Evolutionary conservation across 495 filamentous ascomycete species (phyloP).

Genomic region (Bathelium albidoporum): DNA sequence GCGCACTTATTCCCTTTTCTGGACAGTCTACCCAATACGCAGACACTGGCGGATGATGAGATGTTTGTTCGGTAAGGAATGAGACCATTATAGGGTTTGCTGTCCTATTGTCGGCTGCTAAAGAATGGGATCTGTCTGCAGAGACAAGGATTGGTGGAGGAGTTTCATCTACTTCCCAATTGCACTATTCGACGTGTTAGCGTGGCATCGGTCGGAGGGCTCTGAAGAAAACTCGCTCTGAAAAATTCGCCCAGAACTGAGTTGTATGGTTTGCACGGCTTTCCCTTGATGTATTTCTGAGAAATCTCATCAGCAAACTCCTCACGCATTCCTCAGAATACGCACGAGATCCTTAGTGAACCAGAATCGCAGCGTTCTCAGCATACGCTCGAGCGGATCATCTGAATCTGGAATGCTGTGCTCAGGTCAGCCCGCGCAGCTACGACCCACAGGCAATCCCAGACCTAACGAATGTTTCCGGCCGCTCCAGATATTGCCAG

Average conservation of each 20-base stretch:
- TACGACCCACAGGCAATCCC: slow-evolving; percentile 12
- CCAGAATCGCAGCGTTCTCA: slow-evolving; percentile 91
- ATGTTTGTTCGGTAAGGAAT: slow-evolving; percentile 95
- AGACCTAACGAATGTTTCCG: slow-evolving; percentile 81
- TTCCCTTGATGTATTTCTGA: slow-evolving; percentile 96
- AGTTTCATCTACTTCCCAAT: slow-evolving; percentile 78
- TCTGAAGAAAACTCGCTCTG: slow-evolving; percentile 48
- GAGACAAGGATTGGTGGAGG: slow-evolving; percentile 29
- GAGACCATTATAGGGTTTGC: slow-evolving; percentile 63
- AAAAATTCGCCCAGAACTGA: slow-evolving; percentile 97
- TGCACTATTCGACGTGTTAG: slow-evolving; percentile 48
- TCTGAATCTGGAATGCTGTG: slow-evolving; percentile 85
- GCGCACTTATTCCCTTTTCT: slow-evolving; percentile 76
- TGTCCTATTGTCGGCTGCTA: slow-evolving; percentile 22
- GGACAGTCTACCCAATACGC: slow-evolving; percentile 92
- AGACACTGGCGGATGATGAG: slow-evolving; percentile 94
- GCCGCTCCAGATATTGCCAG: slow-evolving; percentile 95
- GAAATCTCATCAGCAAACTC: slow-evolving; percentile 17
- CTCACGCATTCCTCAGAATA: neutral
- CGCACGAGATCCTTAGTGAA: slow-evolving; percentile 89
- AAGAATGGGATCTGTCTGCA: neutral
- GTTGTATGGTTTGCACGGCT: slow-evolving; percentile 98
- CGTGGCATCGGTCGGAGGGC: neutral
- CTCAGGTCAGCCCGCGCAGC: slow-evolving; percentile 27
- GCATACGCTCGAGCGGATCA: slow-evolving; percentile 80